Evolutionary conservation across 2,329 filamentous ascomycete genomes (phyloP), one percentile per base, ranked within the genome.

Genomic region (Neurospora sp.): DNA sequence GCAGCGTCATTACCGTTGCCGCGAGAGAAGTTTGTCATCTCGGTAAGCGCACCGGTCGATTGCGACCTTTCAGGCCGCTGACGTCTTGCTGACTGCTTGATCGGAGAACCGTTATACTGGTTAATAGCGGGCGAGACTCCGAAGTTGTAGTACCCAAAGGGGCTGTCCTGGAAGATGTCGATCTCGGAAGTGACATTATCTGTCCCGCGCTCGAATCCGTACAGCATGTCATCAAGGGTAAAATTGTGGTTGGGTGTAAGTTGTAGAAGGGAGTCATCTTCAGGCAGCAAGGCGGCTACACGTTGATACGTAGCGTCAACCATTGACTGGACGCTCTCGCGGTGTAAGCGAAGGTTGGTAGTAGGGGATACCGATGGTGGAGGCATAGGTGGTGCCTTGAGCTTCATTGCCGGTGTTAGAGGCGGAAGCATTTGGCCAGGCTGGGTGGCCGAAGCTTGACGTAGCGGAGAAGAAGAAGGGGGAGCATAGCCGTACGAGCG

Each of bases 271-370:
- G 82, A 79, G 38, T 88, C 86, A 17, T 84, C 82, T 67, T 74
- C 88, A 78, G 73, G 83, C 81, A 72, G 82, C 83, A 74, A 69
- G 17, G 73, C 71, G 19, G 71, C 73, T 67, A 88, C 85, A 17
- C 82, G 80, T 38, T 82, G 80, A 68, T 88, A 83, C 4, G 93
- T 93, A 5, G 93, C 96, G 70, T 93, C 92, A 66, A 97, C 88
- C 83, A 97, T 88, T 74, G 92, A 85, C 74, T 88, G 88, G 68
- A 98, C 93, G 74, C 89, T 90, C 76, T 95, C 90, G 69, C 95
- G 91, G 78, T 98, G 96, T 74, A 96, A 89, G 70, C 91, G 90
- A 23, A 98, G 85, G 77, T 97, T 97, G 10, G 95, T 97, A 78
- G 96, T 96, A 1, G 96, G 95, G 15, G 95, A 98, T 19, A 93